A percentile compares a stretch with the other conserved stretches of the same genome.
Evolutionary conservation across 805 yeast genomes (phyloP).

Genomic region (Candida chauliodis): DNA sequence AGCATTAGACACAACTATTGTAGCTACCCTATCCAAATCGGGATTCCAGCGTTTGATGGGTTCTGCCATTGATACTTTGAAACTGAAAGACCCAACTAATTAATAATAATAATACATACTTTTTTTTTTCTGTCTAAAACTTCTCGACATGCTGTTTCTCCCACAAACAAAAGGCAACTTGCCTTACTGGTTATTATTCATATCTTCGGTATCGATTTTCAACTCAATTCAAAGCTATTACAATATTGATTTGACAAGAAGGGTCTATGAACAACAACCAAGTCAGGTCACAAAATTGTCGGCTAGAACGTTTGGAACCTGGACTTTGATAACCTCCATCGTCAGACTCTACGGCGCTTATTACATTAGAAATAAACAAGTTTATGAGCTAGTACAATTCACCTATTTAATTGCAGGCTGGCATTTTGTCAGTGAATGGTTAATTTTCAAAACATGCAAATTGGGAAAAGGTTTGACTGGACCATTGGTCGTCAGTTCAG

Average conservation of each 20-base stretch:
- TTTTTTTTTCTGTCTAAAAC: constrained; percentile 11
- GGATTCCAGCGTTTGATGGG: constrained; percentile 94
- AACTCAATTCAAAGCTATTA: constrained; percentile 85
- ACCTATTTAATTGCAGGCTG: constrained; percentile 78
- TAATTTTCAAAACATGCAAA: constrained; percentile 71
- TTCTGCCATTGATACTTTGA: constrained; percentile 86
- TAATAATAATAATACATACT: neutral
- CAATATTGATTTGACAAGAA: constrained; percentile 69
- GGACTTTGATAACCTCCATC: constrained; percentile 87
- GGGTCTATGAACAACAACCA: constrained; percentile 59
- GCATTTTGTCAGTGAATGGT: constrained; percentile 85
- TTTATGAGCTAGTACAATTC: constrained; percentile 75
- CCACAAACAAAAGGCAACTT: constrained; percentile 27
- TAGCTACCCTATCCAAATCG: constrained; percentile 86
- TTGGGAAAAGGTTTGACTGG: constrained; percentile 87
- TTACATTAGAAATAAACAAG: constrained; percentile 60
- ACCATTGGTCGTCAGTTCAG: constrained; percentile 75
- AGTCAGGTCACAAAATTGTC: constrained; percentile 50
- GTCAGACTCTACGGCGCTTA: constrained; percentile 88
- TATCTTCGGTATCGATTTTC: constrained; percentile 86
- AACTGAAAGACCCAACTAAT: constrained; percentile 77
- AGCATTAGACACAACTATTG: constrained; percentile 71
- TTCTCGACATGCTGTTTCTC: constrained; percentile 12
- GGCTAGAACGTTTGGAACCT: constrained; percentile 97
- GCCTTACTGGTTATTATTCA: constrained; percentile 41